Conservation (phyloP, 371 early-diverging fungal genomes). For the Dichotomocladium elegans region DNA sequence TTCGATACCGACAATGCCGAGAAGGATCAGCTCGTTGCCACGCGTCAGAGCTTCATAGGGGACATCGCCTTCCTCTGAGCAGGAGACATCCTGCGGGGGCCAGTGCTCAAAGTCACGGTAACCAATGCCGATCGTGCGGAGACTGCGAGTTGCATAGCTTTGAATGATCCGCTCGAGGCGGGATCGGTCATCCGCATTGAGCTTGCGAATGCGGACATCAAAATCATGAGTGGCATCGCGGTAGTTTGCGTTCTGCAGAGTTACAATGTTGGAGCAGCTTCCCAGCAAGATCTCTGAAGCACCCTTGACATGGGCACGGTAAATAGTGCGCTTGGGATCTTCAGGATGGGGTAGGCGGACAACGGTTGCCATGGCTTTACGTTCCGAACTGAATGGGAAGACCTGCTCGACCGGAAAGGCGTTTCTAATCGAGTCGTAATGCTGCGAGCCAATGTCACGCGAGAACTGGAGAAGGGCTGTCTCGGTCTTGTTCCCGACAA, state of each 20-base stretch:
- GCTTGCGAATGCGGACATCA: slow-evolving; percentile 44
- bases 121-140: slow-evolving; percentile 67
- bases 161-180: slow-evolving; percentile 56
- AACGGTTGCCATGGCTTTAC: slow-evolving; percentile 85
- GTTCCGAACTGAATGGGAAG: slow-evolving; percentile 80
- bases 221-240: slow-evolving; percentile 23
- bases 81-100: slow-evolving; percentile 37
- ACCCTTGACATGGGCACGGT: slow-evolving; percentile 78
- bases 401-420: slow-evolving; percentile 51
- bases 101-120: slow-evolving; percentile 65
- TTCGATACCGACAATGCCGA: slow-evolving; percentile 67
- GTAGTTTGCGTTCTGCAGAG: slow-evolving; percentile 29
- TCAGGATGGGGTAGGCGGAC: slow-evolving; percentile 45
- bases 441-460: slow-evolving; percentile 45
- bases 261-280: slow-evolving; percentile 25
- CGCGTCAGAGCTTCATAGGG: slow-evolving; percentile 40
- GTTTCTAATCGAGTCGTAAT: slow-evolving; percentile 48
- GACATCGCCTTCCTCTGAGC: slow-evolving; percentile 20
- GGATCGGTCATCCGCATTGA: slow-evolving; percentile 37
- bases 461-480: slow-evolving; percentile 75
- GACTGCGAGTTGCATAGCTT: slow-evolving; percentile 52
- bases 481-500: slow-evolving; percentile 89
- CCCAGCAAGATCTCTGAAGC: slow-evolving; percentile 82
- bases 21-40: slow-evolving; percentile 40
- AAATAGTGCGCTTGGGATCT: slow-evolving; percentile 26